Evolutionary conservation across 2,329 filamentous ascomycete species (phyloP).

Genomic region (Cyphellophora europaea): DNA sequence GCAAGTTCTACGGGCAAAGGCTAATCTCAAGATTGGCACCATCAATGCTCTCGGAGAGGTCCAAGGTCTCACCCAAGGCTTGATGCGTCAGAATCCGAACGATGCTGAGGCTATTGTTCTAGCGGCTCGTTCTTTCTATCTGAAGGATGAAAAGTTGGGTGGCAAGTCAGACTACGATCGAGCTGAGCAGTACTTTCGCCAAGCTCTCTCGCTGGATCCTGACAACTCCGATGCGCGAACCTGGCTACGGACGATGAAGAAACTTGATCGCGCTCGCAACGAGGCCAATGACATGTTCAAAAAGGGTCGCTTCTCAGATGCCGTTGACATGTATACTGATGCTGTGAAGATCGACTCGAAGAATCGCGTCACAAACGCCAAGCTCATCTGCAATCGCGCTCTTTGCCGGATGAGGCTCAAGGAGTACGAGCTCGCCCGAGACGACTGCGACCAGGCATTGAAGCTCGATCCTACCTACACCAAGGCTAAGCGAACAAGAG

Average conservation of each 20-base stretch:
- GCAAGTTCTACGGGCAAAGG: conserved; percentile 85
- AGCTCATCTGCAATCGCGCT: conserved; percentile 88
- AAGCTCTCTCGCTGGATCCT: conserved; percentile 81
- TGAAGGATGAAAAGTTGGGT: conserved; percentile 70
- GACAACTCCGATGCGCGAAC: conserved; percentile 84
- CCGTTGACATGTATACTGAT: conserved; percentile 73
- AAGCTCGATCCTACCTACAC: conserved; percentile 73
- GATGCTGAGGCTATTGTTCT: conserved; percentile 92
- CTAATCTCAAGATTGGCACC: conserved; percentile 85
- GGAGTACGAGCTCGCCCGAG: conserved; percentile 70
- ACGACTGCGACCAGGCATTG: conserved; percentile 77
- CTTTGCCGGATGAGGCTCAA: conserved; percentile 72
- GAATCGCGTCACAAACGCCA: conserved; percentile 89
- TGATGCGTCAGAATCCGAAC: conserved; percentile 77
- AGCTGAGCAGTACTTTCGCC: conserved; percentile 83
- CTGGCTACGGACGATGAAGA: conserved; percentile 81
- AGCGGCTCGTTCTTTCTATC: conserved; percentile 77
- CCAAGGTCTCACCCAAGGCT: conserved; percentile 80
- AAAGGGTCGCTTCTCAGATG: conserved; percentile 65
- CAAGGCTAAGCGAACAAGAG: conserved; percentile 89
- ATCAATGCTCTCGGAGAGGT: conserved; percentile 83
- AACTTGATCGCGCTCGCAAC: conserved; percentile 85
- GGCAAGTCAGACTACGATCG: conserved; percentile 49
- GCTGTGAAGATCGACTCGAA: conserved; percentile 76
- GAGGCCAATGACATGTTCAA: conserved; percentile 91